phyloP scores from a whole-genome alignment of 306 rosid species.

The Pterocarpus macrocarpus region DNA sequence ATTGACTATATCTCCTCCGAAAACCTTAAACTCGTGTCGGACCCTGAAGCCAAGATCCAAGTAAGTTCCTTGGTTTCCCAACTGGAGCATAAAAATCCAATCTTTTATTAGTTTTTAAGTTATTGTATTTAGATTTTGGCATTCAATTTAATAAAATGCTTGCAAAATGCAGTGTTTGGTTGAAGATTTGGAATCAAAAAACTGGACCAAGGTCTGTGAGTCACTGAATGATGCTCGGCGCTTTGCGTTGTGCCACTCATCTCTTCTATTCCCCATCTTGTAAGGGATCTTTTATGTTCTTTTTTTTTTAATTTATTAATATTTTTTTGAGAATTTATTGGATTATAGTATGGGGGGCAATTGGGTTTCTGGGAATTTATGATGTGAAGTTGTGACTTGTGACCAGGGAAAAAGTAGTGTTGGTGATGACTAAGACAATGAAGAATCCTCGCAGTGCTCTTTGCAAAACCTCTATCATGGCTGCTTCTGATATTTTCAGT shows the following conservation, averaged over 20 bases:
- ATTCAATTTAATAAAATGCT: background rate
- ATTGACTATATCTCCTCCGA: conserved; percentile 78
- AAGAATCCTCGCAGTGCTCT: conserved; percentile 95
- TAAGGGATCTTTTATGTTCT: conserved; percentile 37
- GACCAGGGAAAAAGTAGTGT: conserved; percentile 69
- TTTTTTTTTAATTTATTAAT: background rate
- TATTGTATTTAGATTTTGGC: background rate
- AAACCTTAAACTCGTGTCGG: conserved; percentile 73
- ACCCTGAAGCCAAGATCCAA: conserved; percentile 73
- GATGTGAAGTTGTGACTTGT: conserved; percentile 9
- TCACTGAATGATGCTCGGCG: conserved; percentile 78
- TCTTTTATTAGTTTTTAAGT: background rate
- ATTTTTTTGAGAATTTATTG: background rate
- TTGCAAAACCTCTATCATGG: conserved; percentile 95
- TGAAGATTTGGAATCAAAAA: conserved; percentile 76
- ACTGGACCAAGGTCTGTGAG: conserved; percentile 82
- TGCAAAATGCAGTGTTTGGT: conserved; percentile 61
- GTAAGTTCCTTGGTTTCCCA: conserved; percentile 42
- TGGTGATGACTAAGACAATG: conserved; percentile 82
- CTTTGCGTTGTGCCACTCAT: conserved; percentile 69
- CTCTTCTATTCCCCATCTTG: conserved; percentile 65
- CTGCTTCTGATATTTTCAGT: conserved; percentile 78
- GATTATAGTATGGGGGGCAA: background rate
- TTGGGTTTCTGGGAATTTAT: conserved; percentile 37
- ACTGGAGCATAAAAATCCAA: background rate